A percentile compares a stretch with the other conserved stretches of the same genome.
phyloP scores from a whole-genome alignment of 192 early-diverging fungal species.

The Coemansia umbellata region DNA sequence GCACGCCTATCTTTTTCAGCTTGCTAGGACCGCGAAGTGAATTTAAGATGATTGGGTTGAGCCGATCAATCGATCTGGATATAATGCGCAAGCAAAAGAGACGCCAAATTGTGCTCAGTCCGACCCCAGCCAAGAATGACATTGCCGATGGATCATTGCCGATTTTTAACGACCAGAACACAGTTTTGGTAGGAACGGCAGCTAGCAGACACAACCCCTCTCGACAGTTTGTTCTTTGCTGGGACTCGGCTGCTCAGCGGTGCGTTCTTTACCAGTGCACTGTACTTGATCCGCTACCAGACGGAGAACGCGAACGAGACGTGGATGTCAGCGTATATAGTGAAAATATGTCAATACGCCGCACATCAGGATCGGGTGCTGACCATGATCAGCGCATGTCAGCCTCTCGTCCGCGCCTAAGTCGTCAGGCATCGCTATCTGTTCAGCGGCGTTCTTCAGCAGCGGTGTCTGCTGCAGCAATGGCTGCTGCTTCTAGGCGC shows the following conservation, averaged over 20 bases:
- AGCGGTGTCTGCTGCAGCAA: constrained; percentile 19
- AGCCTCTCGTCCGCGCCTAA: constrained; percentile 21
- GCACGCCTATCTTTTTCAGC: constrained; percentile 37
- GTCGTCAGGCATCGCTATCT: constrained; percentile 40
- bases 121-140: constrained; percentile 16
- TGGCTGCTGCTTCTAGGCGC: constrained; percentile 21
- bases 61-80: constrained; percentile 18
- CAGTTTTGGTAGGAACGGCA: constrained; percentile 20
- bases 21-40: constrained; percentile 34
- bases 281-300: constrained; percentile 6
- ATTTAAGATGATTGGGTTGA: constrained; percentile 45
- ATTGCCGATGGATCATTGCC: constrained; percentile 8
- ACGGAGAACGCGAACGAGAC: constrained; percentile 4
- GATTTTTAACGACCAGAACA: constrained; percentile 30
- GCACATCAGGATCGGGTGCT: constrained; percentile 1
- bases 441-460: constrained; percentile 44
- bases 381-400: constrained; percentile 12
- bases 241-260: constrained; percentile 25
- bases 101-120: constrained; percentile 22
- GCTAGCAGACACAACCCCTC: constrained; percentile 1
- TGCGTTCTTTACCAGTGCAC: constrained; percentile 29
- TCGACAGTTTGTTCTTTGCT: constrained; percentile 43
- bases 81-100: background rate
- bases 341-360: background rate
- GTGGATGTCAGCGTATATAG: background rate